Evolutionary conservation across 1,284 basidiomycete species (phyloP).

Genomic region (Microbotryum scabiosae): DNA sequence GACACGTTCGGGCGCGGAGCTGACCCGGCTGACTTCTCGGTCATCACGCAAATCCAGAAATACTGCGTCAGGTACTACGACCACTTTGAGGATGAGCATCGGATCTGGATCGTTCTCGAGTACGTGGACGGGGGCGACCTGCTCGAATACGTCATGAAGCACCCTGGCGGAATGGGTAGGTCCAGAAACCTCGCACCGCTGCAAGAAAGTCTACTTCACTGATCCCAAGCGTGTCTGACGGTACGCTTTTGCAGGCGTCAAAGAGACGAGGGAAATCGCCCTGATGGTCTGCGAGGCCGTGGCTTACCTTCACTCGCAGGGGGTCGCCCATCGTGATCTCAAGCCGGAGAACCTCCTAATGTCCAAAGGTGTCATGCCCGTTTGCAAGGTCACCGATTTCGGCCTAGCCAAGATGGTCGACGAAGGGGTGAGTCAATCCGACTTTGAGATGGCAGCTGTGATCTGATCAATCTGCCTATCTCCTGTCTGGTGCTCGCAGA

Average conservation of each 20-base stretch:
- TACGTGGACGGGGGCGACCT: constrained; percentile 78
- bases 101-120: constrained; percentile 69
- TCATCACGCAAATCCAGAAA: constrained; percentile 39
- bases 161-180: background rate
- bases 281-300: constrained; percentile 63
- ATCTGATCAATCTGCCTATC: background rate
- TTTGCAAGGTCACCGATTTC: constrained; percentile 81
- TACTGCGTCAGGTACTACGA: constrained; percentile 76
- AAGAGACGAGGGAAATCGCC: constrained; percentile 53
- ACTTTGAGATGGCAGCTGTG: background rate
- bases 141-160: constrained; percentile 42
- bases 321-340: constrained; percentile 79
- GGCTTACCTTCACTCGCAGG: constrained; percentile 59
- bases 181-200: background rate
- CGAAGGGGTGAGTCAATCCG: constrained; percentile 34
- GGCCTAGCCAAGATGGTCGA: constrained; percentile 83
- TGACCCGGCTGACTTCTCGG: background rate
- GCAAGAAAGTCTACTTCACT: constrained; percentile 11
- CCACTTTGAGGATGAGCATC: constrained; percentile 58
- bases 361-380: constrained; percentile 55
- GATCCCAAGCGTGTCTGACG: constrained; percentile 31
- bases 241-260: constrained; percentile 48
- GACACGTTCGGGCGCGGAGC: too few relatives aligned
- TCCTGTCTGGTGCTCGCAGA: background rate
- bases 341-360: constrained; percentile 84